Evolutionary conservation across 345 rosid genomes (phyloP), one percentile per base, ranked within the genome.

Genomic region (Murraya paniculata): DNA sequence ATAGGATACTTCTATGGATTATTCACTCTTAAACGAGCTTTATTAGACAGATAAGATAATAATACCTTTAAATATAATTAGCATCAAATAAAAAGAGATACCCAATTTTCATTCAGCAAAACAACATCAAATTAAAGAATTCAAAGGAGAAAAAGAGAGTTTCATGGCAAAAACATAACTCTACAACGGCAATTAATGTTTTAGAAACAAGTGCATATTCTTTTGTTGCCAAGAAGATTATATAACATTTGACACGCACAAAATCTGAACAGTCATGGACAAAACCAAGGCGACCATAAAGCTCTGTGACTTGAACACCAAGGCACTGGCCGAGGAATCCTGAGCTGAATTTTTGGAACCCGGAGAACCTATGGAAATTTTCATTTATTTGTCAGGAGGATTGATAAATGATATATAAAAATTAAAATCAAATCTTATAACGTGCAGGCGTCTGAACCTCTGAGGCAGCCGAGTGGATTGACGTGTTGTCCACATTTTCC

Each of bases 401-500:
- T 0, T 13, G 13, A 13, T 45, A 45, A 45, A 45, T 0, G 1
- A 45, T 45, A 13, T 45, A 13, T 3, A 45, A 45, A 13, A 45
- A 45, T 13, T 0, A 45, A 45, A 13, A 45, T 13, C 1, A 45
- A 45, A 45, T 45, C 13, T 45, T 45, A 41, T 11, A 11, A 73
- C 68, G 24, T 19, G 1, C 21, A n/a, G 3, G 3, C 3, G 0
- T 25, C 13, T 27, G 14, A 62, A 84, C 91, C 77, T 41, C 76
- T 77, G 25, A 90, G 78, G 87, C 96, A 93, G 35, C 74, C 78
- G 10, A 93, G 62, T 5, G 94, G 98, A 57, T 90, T 93, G 66
- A 93, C 86, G 57, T 79, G 92, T 50, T 84, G 86, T 4, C 96
- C 98, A 75, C 96, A 91, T 65, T 90, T 81, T 24, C 86, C 92